A percentile compares a stretch with the other conserved stretches of the same genome.
phyloP scores from a whole-genome alignment of 371 early-diverging fungal species.

The Mucor mucedo region DNA sequence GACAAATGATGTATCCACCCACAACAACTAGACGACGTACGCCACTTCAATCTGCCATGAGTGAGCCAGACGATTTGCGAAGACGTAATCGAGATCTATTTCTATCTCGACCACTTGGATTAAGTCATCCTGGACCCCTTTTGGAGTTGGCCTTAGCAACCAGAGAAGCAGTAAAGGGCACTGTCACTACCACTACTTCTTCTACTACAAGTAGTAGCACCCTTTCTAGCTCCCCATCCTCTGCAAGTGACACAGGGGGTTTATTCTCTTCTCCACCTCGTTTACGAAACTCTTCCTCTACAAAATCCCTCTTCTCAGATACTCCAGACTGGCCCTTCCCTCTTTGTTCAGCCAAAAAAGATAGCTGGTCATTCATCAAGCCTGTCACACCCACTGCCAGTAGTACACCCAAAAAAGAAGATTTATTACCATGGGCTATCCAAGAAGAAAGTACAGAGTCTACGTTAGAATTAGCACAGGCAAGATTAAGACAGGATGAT shows the following conservation, averaged over 20 bases:
- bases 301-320: constrained; percentile 20
- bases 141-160: constrained; percentile 52
- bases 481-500: constrained; percentile 31
- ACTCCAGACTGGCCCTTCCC: constrained; percentile 47
- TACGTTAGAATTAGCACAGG: constrained; percentile 49
- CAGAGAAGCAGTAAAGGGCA: constrained; percentile 34
- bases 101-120: constrained; percentile 34
- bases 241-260: constrained; percentile 14
- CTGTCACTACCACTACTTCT: constrained; percentile 8
- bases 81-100: constrained; percentile 42
- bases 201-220: constrained; percentile 21
- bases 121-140: constrained; percentile 37
- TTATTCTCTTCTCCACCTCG: constrained; percentile 17
- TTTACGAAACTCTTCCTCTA: constrained; percentile 17
- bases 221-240: constrained; percentile 3
- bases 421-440: constrained; percentile 26
- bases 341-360: not conserved
- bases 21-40: constrained; percentile 14
- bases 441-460: constrained; percentile 23
- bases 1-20: constrained; percentile 37
- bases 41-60: constrained; percentile 39
- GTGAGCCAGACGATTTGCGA: constrained; percentile 51
- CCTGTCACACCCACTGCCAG: no score
- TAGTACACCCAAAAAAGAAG: constrained; percentile 26
- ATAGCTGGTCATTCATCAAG: constrained; percentile 32